phyloP scores from a whole-genome alignment of 2,329 filamentous ascomycete species.

The Basipetospora chlamydospora region DNA sequence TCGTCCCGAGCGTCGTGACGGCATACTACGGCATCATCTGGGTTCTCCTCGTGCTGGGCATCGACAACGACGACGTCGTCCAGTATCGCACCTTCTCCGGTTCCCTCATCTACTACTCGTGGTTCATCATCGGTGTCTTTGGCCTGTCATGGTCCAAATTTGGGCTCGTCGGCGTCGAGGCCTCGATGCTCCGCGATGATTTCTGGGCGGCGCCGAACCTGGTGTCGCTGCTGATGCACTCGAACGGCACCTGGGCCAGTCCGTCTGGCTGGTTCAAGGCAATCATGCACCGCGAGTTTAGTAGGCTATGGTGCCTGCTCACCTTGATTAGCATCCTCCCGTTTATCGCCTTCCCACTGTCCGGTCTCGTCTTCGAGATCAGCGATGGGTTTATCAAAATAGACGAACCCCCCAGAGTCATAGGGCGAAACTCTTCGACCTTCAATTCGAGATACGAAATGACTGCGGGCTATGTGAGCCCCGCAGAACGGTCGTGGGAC shows the following conservation, averaged over 20 bases:
- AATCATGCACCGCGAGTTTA: neutral
- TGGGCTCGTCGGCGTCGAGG: slow-evolving; percentile 8
- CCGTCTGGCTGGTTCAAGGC: slow-evolving; percentile 8
- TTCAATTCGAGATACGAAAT: neutral
- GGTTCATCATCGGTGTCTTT: slow-evolving; percentile 11
- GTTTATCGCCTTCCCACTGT: slow-evolving; percentile 9
- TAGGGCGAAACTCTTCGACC: slow-evolving; percentile 2
- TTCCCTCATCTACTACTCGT: slow-evolving; percentile 8
- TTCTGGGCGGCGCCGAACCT: slow-evolving; percentile 6
- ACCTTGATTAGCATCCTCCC: slow-evolving; percentile 6
- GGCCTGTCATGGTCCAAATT: slow-evolving; percentile 9
- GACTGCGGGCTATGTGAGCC: neutral
- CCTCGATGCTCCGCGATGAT: slow-evolving; percentile 6
- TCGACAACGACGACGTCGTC: slow-evolving; percentile 2
- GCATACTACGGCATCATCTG: slow-evolving; percentile 6
- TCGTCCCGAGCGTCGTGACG: slow-evolving; percentile 5
- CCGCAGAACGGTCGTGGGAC: neutral
- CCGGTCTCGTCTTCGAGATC: slow-evolving; percentile 8
- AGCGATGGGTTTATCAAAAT: slow-evolving; percentile 8
- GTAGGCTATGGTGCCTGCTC: slow-evolving; percentile 8
- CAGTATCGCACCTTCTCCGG: slow-evolving; percentile 6
- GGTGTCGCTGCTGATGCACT: slow-evolving; percentile 4
- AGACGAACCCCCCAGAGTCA: neutral
- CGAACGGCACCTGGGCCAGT: slow-evolving; percentile 8
- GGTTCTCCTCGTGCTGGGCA: neutral